phyloP scores from a whole-genome alignment of 2,329 filamentous ascomycete species.

The Drechmeria coniospora region DNA sequence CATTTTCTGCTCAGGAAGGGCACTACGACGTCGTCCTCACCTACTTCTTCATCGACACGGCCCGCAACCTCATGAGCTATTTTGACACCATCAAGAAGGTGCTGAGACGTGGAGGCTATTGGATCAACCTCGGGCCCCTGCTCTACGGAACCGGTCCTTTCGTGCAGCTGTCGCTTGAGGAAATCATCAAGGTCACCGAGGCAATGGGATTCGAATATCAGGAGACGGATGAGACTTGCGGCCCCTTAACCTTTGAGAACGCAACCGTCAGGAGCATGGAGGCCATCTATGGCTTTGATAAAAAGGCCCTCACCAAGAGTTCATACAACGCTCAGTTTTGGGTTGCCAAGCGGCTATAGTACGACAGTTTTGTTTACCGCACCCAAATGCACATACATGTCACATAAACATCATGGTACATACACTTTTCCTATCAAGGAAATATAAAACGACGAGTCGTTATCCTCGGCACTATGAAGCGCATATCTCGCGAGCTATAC shows the following conservation, averaged over 20 bases:
- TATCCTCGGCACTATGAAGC: too few species aligned
- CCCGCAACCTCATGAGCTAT: constrained; percentile 37
- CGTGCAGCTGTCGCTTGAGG: constrained; percentile 38
- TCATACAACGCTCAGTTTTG: constrained; percentile 40
- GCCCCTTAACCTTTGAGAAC: constrained; percentile 24
- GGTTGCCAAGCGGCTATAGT: constrained; percentile 22
- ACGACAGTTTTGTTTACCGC: too few species aligned
- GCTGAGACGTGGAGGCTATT: constrained; percentile 30
- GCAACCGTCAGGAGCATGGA: constrained; percentile 27
- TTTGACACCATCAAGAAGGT: constrained; percentile 35
- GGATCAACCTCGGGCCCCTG: constrained; percentile 41
- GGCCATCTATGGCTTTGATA: constrained; percentile 37
- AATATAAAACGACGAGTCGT: background rate
- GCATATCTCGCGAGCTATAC: too few species aligned
- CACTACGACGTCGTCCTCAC: constrained; percentile 35
- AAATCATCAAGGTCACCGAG: constrained; percentile 31
- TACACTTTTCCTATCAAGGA: background rate
- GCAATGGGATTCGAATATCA: constrained; percentile 35
- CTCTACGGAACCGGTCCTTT: constrained; percentile 38
- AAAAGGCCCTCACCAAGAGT: constrained; percentile 32
- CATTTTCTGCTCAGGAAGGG: constrained; percentile 12
- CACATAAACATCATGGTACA: too few species aligned
- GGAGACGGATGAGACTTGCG: constrained; percentile 24
- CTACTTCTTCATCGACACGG: constrained; percentile 47
- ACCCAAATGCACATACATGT: too few species aligned